These are phyloP conservation scores for Pulveroboletus sp. DNA, from an alignment of 768 basidiomycete species.

Conservation along the genomic window DNA sequence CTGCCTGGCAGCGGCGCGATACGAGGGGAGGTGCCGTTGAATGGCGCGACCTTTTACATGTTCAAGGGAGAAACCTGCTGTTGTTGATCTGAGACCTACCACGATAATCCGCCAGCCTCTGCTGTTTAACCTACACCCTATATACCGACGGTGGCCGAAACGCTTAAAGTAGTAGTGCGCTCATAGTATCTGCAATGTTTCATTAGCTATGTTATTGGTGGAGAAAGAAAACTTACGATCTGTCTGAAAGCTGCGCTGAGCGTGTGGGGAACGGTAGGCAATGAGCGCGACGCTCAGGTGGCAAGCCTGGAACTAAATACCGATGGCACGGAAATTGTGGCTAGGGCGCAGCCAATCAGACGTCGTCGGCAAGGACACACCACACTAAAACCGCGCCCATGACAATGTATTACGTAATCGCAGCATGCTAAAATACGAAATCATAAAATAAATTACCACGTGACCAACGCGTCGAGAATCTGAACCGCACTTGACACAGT, in stretches of 20 bases:
- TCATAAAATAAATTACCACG: constrained; percentile 29
- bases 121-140: constrained; percentile 18
- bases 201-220: constrained; percentile 7
- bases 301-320: constrained; percentile 25
- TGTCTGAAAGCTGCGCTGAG: too few relatives aligned
- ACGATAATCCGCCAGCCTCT: neutral
- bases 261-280: too few relatives aligned
- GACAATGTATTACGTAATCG: constrained; percentile 18
- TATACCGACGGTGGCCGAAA: constrained; percentile 6
- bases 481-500: constrained; percentile 22
- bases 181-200: constrained; percentile 14
- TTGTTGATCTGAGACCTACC: constrained; percentile 27
- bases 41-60: constrained; percentile 50
- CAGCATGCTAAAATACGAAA: constrained; percentile 1
- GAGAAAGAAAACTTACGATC: constrained; percentile 5
- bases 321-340: constrained; percentile 31
- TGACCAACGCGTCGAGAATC: constrained; percentile 31
- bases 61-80: constrained; percentile 29
- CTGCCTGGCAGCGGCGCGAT: constrained; percentile 66
- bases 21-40: constrained; percentile 50
- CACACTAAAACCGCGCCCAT: constrained; percentile 20
- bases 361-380: neutral
- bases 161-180: constrained; percentile 14
- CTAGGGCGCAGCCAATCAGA: constrained; percentile 18
- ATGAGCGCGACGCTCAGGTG: too few relatives aligned